Percentiles rank a stretch among this genome's conserved stretches.
Conservation (phyloP, 1,284 basidiomycete species). For the Pseudozyma sp. region DNA sequence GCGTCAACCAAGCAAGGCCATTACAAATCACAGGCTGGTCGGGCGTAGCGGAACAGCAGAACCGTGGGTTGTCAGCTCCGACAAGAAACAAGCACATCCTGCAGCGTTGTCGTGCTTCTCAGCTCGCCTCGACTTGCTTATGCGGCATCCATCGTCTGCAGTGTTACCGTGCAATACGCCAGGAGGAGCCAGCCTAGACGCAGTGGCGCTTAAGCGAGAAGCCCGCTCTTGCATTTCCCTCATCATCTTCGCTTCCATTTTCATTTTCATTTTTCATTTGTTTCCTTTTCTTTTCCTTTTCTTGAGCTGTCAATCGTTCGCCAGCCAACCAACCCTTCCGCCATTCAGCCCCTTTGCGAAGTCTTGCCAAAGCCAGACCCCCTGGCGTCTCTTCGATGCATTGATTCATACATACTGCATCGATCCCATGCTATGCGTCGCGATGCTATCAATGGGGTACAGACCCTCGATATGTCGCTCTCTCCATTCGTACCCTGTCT, state of each 20-base stretch:
- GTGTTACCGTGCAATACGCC: slow-evolving; percentile 4
- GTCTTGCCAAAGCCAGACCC: slow-evolving; percentile 29
- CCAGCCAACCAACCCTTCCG: not conserved
- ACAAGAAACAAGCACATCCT: slow-evolving; percentile 1
- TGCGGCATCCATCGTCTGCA: slow-evolving; percentile 10
- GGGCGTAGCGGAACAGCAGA: not conserved
- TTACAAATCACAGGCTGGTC: no score
- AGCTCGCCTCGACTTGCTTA: not conserved
- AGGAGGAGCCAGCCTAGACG: slow-evolving; percentile 18
- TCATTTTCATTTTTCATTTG: not conserved
- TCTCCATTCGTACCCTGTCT: slow-evolving; percentile 3
- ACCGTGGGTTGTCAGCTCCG: not conserved
- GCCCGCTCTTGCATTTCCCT: no score
- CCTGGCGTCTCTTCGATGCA: slow-evolving; percentile 36
- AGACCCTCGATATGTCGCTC: no score
- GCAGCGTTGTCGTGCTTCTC: slow-evolving; percentile 5
- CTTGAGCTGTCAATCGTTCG: not conserved
- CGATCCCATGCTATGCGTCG: not conserved
- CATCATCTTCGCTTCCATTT: not conserved
- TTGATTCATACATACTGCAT: slow-evolving; percentile 14
- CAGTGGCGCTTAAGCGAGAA: slow-evolving; percentile 19
- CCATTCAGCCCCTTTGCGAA: not conserved
- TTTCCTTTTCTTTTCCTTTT: slow-evolving; percentile 7
- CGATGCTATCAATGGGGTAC: no score
- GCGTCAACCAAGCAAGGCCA: not conserved